Base-by-base conservation (phyloP, 768 basidiomycete species). In the Solioccasus polychromus region DNA sequence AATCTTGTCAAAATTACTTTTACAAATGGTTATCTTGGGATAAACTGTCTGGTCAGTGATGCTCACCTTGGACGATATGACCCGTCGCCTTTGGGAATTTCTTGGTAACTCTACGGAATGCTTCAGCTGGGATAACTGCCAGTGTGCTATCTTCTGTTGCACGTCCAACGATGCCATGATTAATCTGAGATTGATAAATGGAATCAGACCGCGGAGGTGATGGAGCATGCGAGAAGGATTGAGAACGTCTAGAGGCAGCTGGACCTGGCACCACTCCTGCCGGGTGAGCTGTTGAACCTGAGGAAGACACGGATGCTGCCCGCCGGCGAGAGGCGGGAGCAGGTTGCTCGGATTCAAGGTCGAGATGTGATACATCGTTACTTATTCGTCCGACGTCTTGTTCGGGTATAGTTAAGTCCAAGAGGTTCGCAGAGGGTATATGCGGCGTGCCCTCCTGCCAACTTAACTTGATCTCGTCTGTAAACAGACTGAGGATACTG, bases 81-180 rank as follows among this genome's bases (percentile, higher is more conserved):
- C 94, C 93, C 29, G 93, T 90, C 3, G 96, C 93, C 59, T 98
- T 98, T 0, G 96, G 96, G 57, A 88, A 96, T 62, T 95, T 93
- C 68, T 94, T 91, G 3, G 95, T 97, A 31, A 99, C 71, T 39
- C 93, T 76, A 44, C 87, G 76, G 69, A 99, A 99, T 4, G 95
- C 96, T 64, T 97, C 93, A 2, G 96, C 95, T 20, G 96, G 96
- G 44, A 99, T 98, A 9, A 99, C 95, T n/a, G 95, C 96, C 17
- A 99, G 71, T 2, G 96, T 98, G 5, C 89, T 89, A 58, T 99
- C 96, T 43, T 90, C 88, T 5, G 86, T 85, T 7, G 96, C 96
- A 29, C 95, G 77, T n/a, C 93, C 94, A 18, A 98, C 82, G 5
- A 88, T 82, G 5, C 88, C 88, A 56, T 82, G 78, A 56, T 80